Conservation (phyloP, 768 basidiomycete species). For the Cystofilobasidium bisporidii region DNA sequence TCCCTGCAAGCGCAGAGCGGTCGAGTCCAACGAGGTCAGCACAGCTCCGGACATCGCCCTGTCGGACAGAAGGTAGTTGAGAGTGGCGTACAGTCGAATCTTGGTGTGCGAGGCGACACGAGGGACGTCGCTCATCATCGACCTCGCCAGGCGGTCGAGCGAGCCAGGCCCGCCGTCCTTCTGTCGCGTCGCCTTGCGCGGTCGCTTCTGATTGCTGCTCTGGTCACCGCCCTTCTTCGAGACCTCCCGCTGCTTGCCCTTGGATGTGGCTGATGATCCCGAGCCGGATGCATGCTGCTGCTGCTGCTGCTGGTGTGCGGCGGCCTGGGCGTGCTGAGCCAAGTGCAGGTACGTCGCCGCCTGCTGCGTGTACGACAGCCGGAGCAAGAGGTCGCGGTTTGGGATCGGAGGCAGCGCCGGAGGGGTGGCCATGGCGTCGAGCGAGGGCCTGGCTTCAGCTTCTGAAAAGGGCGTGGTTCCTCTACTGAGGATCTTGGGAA, state of each 20-base stretch:
- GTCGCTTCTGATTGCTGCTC: neutral
- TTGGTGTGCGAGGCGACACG: conserved; percentile 36
- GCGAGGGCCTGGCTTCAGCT: no score
- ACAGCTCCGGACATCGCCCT: no score
- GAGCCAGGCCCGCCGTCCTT: conserved; percentile 17
- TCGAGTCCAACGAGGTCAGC: neutral
- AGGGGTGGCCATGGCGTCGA: neutral
- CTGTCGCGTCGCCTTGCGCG: conserved; percentile 12
- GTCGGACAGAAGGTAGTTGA: no score
- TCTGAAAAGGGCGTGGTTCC: no score
- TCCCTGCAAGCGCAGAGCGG: conserved; percentile 31
- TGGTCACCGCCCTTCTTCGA: conserved; percentile 3
- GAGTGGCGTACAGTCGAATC: conserved; percentile 36
- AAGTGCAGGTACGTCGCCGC: conserved; percentile 21
- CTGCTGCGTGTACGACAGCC: conserved; percentile 26
- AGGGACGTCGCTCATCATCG: conserved; percentile 29
- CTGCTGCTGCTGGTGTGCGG: no score
- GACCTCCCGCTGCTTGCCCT: conserved; percentile 25
- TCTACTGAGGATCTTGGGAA: no score
- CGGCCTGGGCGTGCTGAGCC: neutral
- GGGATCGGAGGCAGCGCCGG: conserved; percentile 9
- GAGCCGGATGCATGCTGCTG: neutral
- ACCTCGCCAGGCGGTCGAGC: conserved; percentile 31
- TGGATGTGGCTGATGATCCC: neutral
- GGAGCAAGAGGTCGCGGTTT: conserved; percentile 26